Evolutionary conservation across 2,329 filamentous ascomycete genomes (phyloP), one percentile per base, ranked within the genome.

Genomic region (Metarhizium humberi): DNA sequence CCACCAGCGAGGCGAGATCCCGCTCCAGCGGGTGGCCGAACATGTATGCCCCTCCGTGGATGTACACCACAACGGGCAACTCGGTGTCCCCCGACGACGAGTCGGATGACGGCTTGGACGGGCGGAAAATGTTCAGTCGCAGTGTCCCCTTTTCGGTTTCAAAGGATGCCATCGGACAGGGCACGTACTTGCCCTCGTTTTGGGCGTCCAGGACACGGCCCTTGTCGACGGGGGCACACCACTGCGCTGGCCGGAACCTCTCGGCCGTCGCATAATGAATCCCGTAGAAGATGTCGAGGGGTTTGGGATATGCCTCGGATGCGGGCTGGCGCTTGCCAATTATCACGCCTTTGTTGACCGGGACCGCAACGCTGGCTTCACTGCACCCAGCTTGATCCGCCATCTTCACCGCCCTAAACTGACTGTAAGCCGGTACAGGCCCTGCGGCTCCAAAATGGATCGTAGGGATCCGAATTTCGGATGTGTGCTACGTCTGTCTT

Each of bases 1-100:
- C 75, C 14, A 86, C 78, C 69, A 88, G 81, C 40, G 79, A 79
- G 0, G 75, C 77, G 58, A 86, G 80, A 63, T 87, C 78, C 55
- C 85, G 75, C 70, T 79, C 78, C 34, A 71, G 64, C 52, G 79
- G 75, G 61, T 68, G 61, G 42, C 80, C 75, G 62, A 75, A 74
- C 71, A 85, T 78, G 71, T 86, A 87, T 6, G 74, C 78, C 3
- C 84, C 84, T 48, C 84, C 84, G 63, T 86, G 83, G 36, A 87
- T 69, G 63, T 84, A 85, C 2, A 86, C 67, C n/a, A 80, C n/a
- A 80, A 84, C 78, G 1, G 81, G 67, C 13, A 69, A 50, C 50
- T 58, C 63, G 43, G 18, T 59, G 13, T n/a, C 18, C 38, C 18
- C 40, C 42, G 42, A 20, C 18, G 20, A 6, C 43, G n/a, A 8